These are phyloP conservation scores for Salicornia ramosissima DNA, from an alignment of 148 eudicot species.

Conservation along the genomic window DNA sequence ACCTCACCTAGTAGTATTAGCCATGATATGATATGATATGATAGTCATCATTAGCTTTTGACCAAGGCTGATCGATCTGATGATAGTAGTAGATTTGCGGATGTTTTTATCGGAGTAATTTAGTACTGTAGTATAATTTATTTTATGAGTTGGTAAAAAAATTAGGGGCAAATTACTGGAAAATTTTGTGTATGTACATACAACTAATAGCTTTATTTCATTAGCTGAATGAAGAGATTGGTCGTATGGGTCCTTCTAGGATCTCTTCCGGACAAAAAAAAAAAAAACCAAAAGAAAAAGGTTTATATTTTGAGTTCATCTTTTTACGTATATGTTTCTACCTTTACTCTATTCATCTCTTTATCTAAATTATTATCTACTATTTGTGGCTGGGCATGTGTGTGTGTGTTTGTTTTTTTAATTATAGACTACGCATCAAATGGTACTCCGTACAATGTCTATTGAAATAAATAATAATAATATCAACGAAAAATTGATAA, in stretches of 20 bases:
- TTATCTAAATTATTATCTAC: no score
- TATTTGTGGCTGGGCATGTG: no score
- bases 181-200: conserved; percentile 35
- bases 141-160: conserved; percentile 8
- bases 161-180: conserved; percentile 31
- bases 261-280: not conserved
- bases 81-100: conserved; percentile 15
- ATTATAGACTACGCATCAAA: no score
- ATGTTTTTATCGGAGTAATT: no score
- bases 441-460: no score
- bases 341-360: no score
- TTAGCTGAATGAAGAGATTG: conserved; percentile 24
- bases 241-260: conserved; percentile 15
- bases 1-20: conserved; percentile 14
- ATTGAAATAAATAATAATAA: no score
- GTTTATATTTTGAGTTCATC: not conserved
- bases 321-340: not conserved
- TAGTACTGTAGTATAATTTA: no score
- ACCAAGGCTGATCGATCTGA: conserved; percentile 33
- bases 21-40: no score
- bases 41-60: conserved; percentile 25
- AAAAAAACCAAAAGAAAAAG: not conserved
- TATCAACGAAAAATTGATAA: no score
- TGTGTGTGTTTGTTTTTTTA: no score
- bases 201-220: conserved; percentile 31